Evolutionary conservation across 768 basidiomycete genomes (phyloP).

Genomic region (Epithele typhae): DNA sequence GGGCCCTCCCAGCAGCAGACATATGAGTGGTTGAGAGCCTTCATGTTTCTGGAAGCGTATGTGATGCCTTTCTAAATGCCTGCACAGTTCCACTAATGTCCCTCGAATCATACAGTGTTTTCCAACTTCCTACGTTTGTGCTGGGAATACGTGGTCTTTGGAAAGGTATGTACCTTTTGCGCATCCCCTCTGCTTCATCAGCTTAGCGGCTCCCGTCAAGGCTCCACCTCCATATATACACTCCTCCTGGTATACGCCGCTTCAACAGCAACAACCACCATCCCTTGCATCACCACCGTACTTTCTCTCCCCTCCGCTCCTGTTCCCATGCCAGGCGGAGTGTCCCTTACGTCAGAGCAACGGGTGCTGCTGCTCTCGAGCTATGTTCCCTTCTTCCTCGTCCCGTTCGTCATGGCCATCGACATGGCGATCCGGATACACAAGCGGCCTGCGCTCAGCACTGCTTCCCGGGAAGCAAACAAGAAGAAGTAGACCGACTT

Average conservation of each 20-base stretch:
- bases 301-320: conserved; percentile 35
- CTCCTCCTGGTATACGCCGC: conserved; percentile 72
- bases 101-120: conserved; percentile 36
- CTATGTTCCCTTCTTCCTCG: conserved; percentile 72
- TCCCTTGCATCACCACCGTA: conserved; percentile 63
- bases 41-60: conserved; percentile 58
- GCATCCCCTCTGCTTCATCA: too few species aligned
- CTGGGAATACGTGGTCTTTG: conserved; percentile 60
- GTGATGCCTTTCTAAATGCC: conserved; percentile 16
- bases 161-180: conserved; percentile 35
- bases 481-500: not conserved
- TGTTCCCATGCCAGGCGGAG: conserved; percentile 31
- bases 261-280: conserved; percentile 72
- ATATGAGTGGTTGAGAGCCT: conserved; percentile 62
- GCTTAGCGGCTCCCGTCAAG: conserved; percentile 25
- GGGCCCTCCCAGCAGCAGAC: conserved; percentile 17
- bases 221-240: conserved; percentile 48
- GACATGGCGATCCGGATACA: conserved; percentile 52
- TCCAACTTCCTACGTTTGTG: conserved; percentile 76
- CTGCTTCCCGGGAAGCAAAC: not conserved
- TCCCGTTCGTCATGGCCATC: conserved; percentile 68
- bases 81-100: too few species aligned
- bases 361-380: conserved; percentile 53
- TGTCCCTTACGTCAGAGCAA: conserved; percentile 48
- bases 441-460: conserved; percentile 8